phyloP scores from a whole-genome alignment of 169 alveolate genomes.

The Plasmodium sp. region DNA sequence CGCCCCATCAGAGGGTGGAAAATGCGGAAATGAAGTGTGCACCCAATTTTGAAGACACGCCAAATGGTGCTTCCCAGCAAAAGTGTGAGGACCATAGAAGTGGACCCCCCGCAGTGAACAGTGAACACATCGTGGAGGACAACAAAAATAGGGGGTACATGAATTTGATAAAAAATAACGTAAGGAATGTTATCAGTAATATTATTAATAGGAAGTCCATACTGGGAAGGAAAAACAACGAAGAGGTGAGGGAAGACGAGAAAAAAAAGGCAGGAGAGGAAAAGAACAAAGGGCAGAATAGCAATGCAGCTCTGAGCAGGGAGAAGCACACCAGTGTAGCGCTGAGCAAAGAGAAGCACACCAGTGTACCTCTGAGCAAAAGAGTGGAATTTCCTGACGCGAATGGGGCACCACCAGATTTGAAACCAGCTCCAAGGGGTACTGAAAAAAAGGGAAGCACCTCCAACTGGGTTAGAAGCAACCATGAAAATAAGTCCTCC shows the following conservation, averaged over 20 bases:
- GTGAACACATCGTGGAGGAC: background rate
- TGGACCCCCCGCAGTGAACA: background rate
- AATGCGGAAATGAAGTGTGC: background rate
- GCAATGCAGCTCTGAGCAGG: background rate
- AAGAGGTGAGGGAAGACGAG: background rate
- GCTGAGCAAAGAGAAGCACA: background rate
- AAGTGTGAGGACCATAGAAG: background rate
- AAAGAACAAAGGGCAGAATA: background rate
- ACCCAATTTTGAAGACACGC: slow-evolving; percentile 1
- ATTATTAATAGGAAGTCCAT: slow-evolving; percentile 19
- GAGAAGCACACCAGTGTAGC: too few relatives aligned
- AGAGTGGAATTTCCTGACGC: background rate
- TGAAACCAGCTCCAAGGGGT: background rate
- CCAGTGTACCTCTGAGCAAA: background rate
- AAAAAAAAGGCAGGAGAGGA: background rate
- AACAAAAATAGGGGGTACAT: slow-evolving; percentile 7
- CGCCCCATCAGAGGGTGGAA: background rate
- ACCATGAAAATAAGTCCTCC: background rate
- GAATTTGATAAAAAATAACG: slow-evolving; percentile 14
- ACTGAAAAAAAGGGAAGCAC: background rate
- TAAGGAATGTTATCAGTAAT: slow-evolving; percentile 2
- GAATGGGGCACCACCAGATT: background rate
- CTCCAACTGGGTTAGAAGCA: background rate
- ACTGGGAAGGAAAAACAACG: background rate
- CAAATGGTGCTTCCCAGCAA: background rate